Percentiles rank a stretch among this genome's conserved stretches.
phyloP scores from a whole-genome alignment of 192 early-diverging fungal species.

The Umbelopsis sp. region DNA sequence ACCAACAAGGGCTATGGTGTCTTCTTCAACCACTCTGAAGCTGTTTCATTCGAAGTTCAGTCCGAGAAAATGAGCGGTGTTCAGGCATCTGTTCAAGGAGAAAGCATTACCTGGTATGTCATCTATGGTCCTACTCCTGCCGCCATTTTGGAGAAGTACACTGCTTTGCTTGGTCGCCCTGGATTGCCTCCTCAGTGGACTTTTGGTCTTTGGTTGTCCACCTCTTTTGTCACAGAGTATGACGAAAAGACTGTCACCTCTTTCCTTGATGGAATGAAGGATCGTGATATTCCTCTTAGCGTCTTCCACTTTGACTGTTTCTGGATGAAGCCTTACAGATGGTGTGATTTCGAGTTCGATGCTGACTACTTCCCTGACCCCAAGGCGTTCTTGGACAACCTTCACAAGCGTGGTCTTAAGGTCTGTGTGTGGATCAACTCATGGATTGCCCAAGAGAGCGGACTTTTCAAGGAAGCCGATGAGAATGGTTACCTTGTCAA shows the following conservation, averaged over 20 bases:
- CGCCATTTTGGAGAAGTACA: slow-evolving; percentile 11
- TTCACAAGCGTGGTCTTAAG: slow-evolving; percentile 17
- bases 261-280: slow-evolving; percentile 18
- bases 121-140: slow-evolving; percentile 12
- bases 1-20: slow-evolving; percentile 19
- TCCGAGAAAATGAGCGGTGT: slow-evolving; percentile 1
- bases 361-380: slow-evolving; percentile 21
- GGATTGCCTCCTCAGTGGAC: slow-evolving; percentile 14
- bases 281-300: slow-evolving; percentile 19
- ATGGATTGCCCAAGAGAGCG: slow-evolving; percentile 11
- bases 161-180: neutral
- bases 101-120: slow-evolving; percentile 8
- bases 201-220: slow-evolving; percentile 16
- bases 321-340: slow-evolving; percentile 22
- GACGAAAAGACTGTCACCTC: slow-evolving; percentile 25
- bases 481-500: slow-evolving; percentile 22
- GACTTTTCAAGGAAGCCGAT: slow-evolving; percentile 6
- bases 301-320: slow-evolving; percentile 27
- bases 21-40: slow-evolving; percentile 11
- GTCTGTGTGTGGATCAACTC: slow-evolving; percentile 25
- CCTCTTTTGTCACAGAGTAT: slow-evolving; percentile 14
- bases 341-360: slow-evolving; percentile 24
- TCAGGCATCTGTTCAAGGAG: neutral
- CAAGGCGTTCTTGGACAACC: neutral
- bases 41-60: slow-evolving; percentile 5